Evolutionary conservation across 202 grass and related monocot genomes (phyloP).

Genomic region (Hordeum pubiflorum): DNA sequence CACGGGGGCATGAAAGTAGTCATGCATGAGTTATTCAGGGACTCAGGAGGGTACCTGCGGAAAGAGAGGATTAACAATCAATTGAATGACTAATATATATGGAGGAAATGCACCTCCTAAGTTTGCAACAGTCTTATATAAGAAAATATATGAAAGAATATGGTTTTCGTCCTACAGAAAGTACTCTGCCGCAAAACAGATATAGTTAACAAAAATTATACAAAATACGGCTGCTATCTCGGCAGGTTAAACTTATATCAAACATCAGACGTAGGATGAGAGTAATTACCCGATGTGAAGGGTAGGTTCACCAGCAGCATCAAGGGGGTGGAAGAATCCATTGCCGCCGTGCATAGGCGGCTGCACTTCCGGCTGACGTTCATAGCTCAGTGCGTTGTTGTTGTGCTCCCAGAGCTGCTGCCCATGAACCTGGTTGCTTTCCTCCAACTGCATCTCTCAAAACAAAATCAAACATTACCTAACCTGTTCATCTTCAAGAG

Average conservation of each 20-base stretch:
- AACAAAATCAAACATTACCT: slow-evolving; percentile 2
- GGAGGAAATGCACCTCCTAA: neutral
- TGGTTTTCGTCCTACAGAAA: neutral
- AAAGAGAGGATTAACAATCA: neutral
- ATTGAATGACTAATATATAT: neutral
- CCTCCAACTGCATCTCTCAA: slow-evolving; percentile 57
- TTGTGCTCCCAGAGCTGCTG: slow-evolving; percentile 56
- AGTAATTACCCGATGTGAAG: slow-evolving; percentile 45
- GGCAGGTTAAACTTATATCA: neutral
- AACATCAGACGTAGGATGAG: neutral
- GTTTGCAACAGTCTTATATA: neutral
- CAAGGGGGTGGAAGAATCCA: slow-evolving; percentile 71
- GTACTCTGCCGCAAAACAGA: neutral
- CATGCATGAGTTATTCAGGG: slow-evolving; percentile 36
- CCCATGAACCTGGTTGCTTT: slow-evolving; percentile 48
- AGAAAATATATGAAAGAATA: neutral
- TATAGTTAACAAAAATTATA: neutral
- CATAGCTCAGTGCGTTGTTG: slow-evolving; percentile 30
- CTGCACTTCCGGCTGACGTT: slow-evolving; percentile 41
- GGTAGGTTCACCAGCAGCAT: slow-evolving; percentile 42
- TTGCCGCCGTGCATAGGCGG: slow-evolving; percentile 37
- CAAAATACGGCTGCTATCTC: neutral
- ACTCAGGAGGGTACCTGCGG: slow-evolving; percentile 38
- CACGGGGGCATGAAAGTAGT: slow-evolving; percentile 43
- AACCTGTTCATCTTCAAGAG: neutral